Conservation (phyloP, 495 filamentous ascomycete species). For the Penicillium robsamsonii region DNA sequence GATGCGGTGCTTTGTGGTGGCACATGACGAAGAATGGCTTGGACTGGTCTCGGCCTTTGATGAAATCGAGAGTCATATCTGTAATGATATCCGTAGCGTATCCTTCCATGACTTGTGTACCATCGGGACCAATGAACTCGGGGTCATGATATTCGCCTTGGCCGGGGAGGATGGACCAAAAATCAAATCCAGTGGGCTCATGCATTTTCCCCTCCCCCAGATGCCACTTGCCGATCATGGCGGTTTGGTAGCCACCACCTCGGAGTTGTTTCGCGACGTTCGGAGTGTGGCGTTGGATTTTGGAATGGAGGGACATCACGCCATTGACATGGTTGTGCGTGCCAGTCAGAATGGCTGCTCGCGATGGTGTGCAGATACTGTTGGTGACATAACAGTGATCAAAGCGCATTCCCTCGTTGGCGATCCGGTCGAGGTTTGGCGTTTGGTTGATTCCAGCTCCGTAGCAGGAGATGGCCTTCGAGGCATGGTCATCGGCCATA, state of each 20-base stretch:
- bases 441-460: conserved; percentile 45
- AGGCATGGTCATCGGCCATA: conserved; percentile 49
- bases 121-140: conserved; percentile 32
- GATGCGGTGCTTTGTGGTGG: conserved; percentile 48
- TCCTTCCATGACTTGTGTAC: conserved; percentile 23
- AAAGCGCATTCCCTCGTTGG: conserved; percentile 45
- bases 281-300: conserved; percentile 42
- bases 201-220: conserved; percentile 39
- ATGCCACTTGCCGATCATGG: conserved; percentile 48
- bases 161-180: conserved; percentile 40
- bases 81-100: conserved; percentile 48
- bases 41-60: conserved; percentile 26
- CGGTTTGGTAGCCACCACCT: conserved; percentile 41
- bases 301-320: conserved; percentile 39
- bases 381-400: conserved; percentile 50
- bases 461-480: conserved; percentile 42
- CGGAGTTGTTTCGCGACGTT: conserved; percentile 44
- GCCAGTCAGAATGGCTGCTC: conserved; percentile 43
- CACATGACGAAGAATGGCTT: conserved; percentile 51
- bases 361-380: conserved; percentile 44
- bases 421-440: conserved; percentile 42
- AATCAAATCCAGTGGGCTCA: conserved; percentile 44
- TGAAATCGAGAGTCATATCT: conserved; percentile 38
- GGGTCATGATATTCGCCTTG: conserved; percentile 45
- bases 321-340: conserved; percentile 48